Evolutionary conservation across 164 flowering plant genomes (phyloP), one percentile per base, ranked within the genome.

Genomic region (Magnolia changhungtana): DNA sequence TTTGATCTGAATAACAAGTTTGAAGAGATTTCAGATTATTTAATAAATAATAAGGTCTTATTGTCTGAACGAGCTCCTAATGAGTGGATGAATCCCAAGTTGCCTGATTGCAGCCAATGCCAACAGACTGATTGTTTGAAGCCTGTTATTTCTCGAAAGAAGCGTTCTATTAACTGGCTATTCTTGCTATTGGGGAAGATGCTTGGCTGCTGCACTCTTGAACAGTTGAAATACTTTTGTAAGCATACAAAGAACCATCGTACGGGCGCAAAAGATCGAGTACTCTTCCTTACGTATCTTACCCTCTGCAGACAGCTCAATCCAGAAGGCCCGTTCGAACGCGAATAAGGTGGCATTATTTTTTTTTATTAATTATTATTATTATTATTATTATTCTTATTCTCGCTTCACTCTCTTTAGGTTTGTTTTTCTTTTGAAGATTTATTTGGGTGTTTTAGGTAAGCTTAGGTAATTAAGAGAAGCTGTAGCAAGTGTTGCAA

Each of bases 11-110:
- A 16, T 20, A 74, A 69, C 5, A 85, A 88, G 81, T 86, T 89
- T 64, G 0, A 0, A 0, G 87, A 87, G 31, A 29, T 94, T 0
- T 80, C 68, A 9, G 0, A 0, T 0, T 88, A 55, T 49, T 72
- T 92, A 0, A 50, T 5, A 0, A 31, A 21, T 7, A 82, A 85
- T 29, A 78, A 75, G 29, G 29, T 10, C 8, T 10, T 2, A 4
- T 75, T 90, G 88, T 79, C 70, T 18, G 85, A 91, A 0, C 85
- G 97, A 5, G 96, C 98, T 0, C 92, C 96, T 0, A 16, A 8
- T 3, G 55, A 16, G 0, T 92, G 95, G 96, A 72, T 68, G 83
- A 81, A 65, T 66, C 92, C 95, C 1, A 69, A 7, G 1, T 72
- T 86, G 14, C 89, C 85, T 0, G 58, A 11, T 0, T 94, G 97